Percentiles rank a stretch among this genome's conserved stretches.
phyloP scores from a whole-genome alignment of 2,329 filamentous ascomycete genomes.

The Beauveria scarabaeidicola region DNA sequence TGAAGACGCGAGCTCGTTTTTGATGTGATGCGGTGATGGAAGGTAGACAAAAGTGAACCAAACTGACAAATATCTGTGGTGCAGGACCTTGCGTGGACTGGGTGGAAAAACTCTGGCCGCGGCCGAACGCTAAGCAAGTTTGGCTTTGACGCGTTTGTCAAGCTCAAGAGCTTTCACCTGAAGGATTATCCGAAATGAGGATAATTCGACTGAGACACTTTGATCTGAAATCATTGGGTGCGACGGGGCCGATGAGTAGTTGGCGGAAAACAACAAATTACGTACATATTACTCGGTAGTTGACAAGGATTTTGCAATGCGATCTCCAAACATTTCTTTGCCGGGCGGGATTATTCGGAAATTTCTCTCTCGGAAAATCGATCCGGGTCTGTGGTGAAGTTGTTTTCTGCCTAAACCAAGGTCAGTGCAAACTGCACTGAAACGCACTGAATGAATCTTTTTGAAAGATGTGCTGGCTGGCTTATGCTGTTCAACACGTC shows the following conservation, averaged over 20 bases:
- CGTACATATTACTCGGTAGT: not conserved
- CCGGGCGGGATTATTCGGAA: not conserved
- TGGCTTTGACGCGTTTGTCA: conserved; percentile 92
- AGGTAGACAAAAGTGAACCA: not conserved
- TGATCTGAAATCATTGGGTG: not conserved
- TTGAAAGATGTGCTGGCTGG: not conserved
- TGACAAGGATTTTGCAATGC: not conserved
- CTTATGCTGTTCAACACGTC: not conserved
- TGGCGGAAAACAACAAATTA: not conserved
- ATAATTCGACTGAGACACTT: not conserved
- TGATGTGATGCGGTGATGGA: not conserved
- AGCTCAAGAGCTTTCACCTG: conserved; percentile 90
- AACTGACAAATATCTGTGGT: conserved; percentile 6
- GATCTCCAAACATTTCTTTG: not conserved
- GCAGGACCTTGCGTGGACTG: conserved; percentile 89
- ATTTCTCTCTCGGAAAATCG: no score
- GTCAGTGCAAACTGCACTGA: not conserved
- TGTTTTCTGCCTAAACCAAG: no score
- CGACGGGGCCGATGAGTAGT: not conserved
- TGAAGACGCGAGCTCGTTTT: not conserved
- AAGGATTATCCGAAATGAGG: conserved; percentile 67
- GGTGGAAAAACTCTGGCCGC: conserved; percentile 94
- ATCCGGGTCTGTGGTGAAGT: no score
- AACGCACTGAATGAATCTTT: not conserved
- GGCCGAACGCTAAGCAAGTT: conserved; percentile 83